Conservation (phyloP, 192 early-diverging fungal genomes). For the Funneliformis mosseae region DNA sequence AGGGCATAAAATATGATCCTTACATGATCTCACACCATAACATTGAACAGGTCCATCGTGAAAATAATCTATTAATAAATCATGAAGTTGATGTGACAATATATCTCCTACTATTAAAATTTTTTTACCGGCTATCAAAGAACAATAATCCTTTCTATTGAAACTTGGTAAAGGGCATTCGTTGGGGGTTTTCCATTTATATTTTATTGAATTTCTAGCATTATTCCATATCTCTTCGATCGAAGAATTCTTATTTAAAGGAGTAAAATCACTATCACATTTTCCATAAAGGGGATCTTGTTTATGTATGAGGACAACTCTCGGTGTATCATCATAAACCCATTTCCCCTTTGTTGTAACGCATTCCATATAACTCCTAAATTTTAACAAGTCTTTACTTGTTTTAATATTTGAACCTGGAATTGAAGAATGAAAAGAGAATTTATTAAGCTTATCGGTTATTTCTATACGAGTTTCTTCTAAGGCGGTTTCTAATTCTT, state of each 20-base stretch:
- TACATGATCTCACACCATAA: constrained; percentile 57
- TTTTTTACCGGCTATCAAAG: background rate
- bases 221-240: background rate
- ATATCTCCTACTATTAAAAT: constrained; percentile 55
- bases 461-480: background rate
- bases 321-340: constrained; percentile 11
- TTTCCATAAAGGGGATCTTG: constrained; percentile 14
- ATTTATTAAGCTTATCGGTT: background rate
- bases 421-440: background rate
- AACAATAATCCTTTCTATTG: background rate
- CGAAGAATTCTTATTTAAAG: background rate
- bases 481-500: background rate
- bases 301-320: constrained; percentile 19
- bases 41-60: constrained; percentile 56
- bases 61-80: constrained; percentile 55
- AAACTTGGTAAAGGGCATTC: constrained; percentile 16
- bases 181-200: background rate
- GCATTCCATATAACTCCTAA: background rate
- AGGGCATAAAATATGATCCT: constrained; percentile 42
- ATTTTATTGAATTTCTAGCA: constrained; percentile 2
- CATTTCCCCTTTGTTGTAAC: constrained; percentile 8
- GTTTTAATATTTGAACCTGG: constrained; percentile 5
- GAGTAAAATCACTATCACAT: constrained; percentile 4
- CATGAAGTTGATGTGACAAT: constrained; percentile 56
- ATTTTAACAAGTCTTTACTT: background rate